phyloP scores from a whole-genome alignment of 306 rosid genomes.

The Amphicarpaea edgeworthii region DNA sequence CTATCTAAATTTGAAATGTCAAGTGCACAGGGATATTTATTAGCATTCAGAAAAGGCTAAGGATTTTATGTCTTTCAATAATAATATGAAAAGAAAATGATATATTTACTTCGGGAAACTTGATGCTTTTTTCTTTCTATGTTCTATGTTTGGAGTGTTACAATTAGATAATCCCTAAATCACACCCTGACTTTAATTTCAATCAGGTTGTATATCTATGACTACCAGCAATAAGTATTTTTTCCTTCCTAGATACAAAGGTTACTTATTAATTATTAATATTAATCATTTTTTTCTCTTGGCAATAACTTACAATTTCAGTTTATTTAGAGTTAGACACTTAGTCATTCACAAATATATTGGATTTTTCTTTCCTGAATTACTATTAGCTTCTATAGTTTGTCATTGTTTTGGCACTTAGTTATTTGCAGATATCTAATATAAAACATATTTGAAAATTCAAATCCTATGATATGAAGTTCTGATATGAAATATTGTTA shows the following conservation, averaged over 20 bases:
- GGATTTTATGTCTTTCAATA: slow-evolving; percentile 29
- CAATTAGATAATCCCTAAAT: background rate
- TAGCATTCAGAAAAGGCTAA: slow-evolving; percentile 6
- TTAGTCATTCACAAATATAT: background rate
- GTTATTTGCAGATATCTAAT: slow-evolving; percentile 16
- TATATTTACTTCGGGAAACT: background rate
- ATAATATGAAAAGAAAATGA: slow-evolving; percentile 1
- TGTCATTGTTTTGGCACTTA: slow-evolving; percentile 14
- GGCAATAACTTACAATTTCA: background rate
- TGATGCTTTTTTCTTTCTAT: background rate
- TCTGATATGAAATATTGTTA: slow-evolving; percentile 12
- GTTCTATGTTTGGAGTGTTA: slow-evolving; percentile 29
- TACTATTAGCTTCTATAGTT: slow-evolving; percentile 14
- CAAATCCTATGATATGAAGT: slow-evolving; percentile 31
- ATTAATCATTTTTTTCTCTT: slow-evolving; percentile 6
- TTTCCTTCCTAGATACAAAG: background rate
- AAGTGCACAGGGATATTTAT: slow-evolving; percentile 17
- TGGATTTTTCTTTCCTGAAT: slow-evolving; percentile 18
- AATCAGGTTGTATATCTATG: slow-evolving; percentile 11
- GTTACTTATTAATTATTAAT: slow-evolving; percentile 12
- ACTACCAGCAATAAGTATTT: background rate
- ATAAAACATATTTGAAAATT: slow-evolving; percentile 1
- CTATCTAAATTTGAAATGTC: slow-evolving; percentile 23
- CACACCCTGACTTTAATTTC: background rate
- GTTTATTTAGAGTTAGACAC: background rate